phyloP scores from a whole-genome alignment of 2,329 filamentous ascomycete genomes.

The Albophoma yamanashiensis region DNA sequence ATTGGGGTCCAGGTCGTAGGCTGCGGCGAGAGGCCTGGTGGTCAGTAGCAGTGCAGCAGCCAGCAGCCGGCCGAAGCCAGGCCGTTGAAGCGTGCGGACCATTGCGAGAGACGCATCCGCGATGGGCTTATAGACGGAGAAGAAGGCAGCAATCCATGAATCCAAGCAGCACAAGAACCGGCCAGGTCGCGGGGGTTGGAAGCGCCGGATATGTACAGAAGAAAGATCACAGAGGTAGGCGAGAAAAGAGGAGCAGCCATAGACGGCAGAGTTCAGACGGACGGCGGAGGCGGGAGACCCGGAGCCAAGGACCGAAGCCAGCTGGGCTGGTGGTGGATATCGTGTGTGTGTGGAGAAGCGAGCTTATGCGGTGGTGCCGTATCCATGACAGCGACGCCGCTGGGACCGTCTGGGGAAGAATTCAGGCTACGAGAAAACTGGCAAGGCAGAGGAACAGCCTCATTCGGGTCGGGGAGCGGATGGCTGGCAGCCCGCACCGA shows the following conservation, averaged over 20 bases:
- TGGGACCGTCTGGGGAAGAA: neutral
- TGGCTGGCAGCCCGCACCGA: neutral
- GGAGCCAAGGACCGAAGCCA: neutral
- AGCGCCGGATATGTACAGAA: neutral
- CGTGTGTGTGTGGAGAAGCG: slow-evolving; percentile 10
- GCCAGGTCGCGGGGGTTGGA: neutral
- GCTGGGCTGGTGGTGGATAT: neutral
- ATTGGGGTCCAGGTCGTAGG: slow-evolving; percentile 25
- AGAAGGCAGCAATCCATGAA: slow-evolving; percentile 2
- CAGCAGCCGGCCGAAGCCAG: slow-evolving; percentile 10
- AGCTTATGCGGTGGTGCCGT: neutral
- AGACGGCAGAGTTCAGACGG: neutral
- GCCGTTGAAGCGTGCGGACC: slow-evolving; percentile 6
- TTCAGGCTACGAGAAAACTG: neutral
- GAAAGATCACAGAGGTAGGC: neutral
- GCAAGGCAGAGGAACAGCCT: neutral
- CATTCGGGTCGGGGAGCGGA: neutral
- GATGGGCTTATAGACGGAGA: slow-evolving; percentile 2
- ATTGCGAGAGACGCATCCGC: slow-evolving; percentile 6
- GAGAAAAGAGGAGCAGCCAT: neutral
- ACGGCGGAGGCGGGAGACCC: neutral
- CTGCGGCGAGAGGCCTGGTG: slow-evolving; percentile 13
- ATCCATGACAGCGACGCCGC: neutral
- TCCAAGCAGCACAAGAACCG: neutral
- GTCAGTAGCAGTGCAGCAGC: slow-evolving; percentile 12